A percentile compares a stretch with the other conserved stretches of the same genome.
Evolutionary conservation across 148 eudicot species (phyloP).

Genomic region (Pharnaceum exiguum): DNA sequence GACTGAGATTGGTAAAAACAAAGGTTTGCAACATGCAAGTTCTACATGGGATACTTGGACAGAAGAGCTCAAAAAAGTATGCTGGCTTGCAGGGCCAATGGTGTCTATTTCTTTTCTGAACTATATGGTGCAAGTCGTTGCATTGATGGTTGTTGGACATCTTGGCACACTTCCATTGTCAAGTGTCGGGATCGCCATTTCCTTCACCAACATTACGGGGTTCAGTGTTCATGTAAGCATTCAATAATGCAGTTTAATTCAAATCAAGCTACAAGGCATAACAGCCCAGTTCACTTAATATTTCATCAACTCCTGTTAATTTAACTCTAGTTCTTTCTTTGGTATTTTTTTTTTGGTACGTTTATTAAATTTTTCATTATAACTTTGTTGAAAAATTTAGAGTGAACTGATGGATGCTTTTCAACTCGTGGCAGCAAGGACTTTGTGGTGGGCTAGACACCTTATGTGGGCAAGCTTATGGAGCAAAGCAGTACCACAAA

Average conservation of each 20-base stretch:
- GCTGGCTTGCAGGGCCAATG: slow-evolving; percentile 34
- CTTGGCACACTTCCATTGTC: slow-evolving; percentile 38
- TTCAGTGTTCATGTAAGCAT: slow-evolving; percentile 37
- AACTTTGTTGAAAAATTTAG: too few relatives aligned
- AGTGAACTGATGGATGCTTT: too few relatives aligned
- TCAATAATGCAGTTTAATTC: too few relatives aligned
- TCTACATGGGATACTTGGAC: too few relatives aligned
- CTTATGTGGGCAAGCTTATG: slow-evolving; percentile 55
- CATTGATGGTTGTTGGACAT: slow-evolving; percentile 36
- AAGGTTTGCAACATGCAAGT: too few relatives aligned
- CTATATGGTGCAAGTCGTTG: slow-evolving; percentile 24
- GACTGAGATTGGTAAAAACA: too few relatives aligned
- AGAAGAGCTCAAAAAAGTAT: slow-evolving; percentile 29
- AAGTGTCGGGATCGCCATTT: slow-evolving; percentile 38
- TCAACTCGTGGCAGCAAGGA: slow-evolving; percentile 44
- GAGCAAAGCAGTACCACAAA: slow-evolving; percentile 41
- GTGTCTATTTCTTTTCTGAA: slow-evolving; percentile 28
- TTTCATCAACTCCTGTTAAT: too few relatives aligned
- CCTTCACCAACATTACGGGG: slow-evolving; percentile 42
- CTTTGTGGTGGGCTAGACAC: slow-evolving; percentile 51
- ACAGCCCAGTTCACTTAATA: too few relatives aligned
- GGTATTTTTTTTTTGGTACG: not conserved
- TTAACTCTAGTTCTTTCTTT: slow-evolving; percentile 9
- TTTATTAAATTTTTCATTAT: too few relatives aligned
- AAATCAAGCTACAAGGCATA: not conserved